Base-by-base conservation (phyloP, 2,329 filamentous ascomycete species). In the Fusarium miscanthi region DNA sequence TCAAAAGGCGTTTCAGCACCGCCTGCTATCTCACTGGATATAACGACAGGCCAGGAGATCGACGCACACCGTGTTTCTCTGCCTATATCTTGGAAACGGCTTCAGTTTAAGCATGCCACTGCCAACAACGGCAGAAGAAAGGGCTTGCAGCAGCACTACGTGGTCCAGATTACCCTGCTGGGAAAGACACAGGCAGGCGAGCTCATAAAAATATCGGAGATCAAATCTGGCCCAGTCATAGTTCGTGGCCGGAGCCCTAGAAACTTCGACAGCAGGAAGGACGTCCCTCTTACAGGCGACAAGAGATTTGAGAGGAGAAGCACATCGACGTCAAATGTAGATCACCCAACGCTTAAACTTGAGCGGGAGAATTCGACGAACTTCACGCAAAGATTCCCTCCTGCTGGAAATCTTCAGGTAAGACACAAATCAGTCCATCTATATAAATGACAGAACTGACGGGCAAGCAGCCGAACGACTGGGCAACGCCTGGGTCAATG, bases 51-150 rank as follows among this genome's bases (percentile, higher is more conserved):
- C 25, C 88, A 90, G 84, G 94, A 85, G 86, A 88, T 97, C 40
- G 94, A 97, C 78, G 91, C 91, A 3, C 91, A 93, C 62, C 92
- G 91, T 63, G 91, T 95, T 13, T 93, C 90, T 42, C 90, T 97
- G 63, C 93, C 94, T 3, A 91, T 98, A 59, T 92, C 94, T 38
- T 98, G 95, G 95, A 98, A 97, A 82, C 87, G 95, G 59, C 84
- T 98, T 64, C 95, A 98, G 81, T 98, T 98, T 82, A 93, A 97
- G 78, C 96, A 97, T 76, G 95, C 95, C 4, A 98, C 95, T 2
- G 95, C 95, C 56, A 98, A 98, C 81, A 98, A 98, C 79, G 95
- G 95, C 17, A 90, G 95, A 59, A 89, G 95, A 74, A 98, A 98
- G 82, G 95, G 97, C 72, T 85, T 98, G 51, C 95, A 98, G 80